A percentile compares a stretch with the other conserved stretches of the same genome.
These are phyloP conservation scores for Solanum megistacrolobum DNA, from an alignment of 257 asterid genomes.

Conservation along the genomic window DNA sequence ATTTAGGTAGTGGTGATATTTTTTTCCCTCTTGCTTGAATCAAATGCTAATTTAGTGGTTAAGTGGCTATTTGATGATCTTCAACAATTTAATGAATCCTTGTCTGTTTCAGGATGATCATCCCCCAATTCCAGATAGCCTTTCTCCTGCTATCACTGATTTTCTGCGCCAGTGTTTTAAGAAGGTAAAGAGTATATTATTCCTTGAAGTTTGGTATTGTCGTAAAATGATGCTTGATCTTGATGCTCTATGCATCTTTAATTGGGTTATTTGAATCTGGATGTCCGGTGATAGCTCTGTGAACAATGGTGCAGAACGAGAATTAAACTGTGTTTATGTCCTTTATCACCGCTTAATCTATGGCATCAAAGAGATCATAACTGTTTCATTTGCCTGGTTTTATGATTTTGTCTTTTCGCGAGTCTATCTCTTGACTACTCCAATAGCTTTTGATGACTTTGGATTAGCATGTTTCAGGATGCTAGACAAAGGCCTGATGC, in stretches of 20 bases:
- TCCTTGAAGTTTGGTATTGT: background rate
- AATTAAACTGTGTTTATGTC: background rate
- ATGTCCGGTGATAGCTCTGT: background rate
- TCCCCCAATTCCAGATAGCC: slow-evolving; percentile 46
- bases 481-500: slow-evolving; percentile 99
- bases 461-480: slow-evolving; percentile 55
- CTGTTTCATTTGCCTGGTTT: background rate
- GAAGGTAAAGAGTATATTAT: slow-evolving; percentile 22
- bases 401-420: background rate
- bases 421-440: background rate
- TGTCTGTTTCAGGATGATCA: slow-evolving; percentile 29
- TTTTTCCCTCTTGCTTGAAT: background rate
- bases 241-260: background rate
- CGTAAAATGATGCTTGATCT: background rate
- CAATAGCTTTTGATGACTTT: slow-evolving; percentile 5
- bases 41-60: background rate
- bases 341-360: background rate
- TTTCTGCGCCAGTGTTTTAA: slow-evolving; percentile 42
- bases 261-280: background rate
- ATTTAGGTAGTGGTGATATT: background rate
- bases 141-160: slow-evolving; percentile 41
- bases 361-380: background rate
- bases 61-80: background rate
- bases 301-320: background rate
- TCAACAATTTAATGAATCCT: background rate